These are phyloP conservation scores for Akanthomyces uredinophilus DNA, from an alignment of 2,329 filamentous ascomycete genomes.

Conservation along the genomic window DNA sequence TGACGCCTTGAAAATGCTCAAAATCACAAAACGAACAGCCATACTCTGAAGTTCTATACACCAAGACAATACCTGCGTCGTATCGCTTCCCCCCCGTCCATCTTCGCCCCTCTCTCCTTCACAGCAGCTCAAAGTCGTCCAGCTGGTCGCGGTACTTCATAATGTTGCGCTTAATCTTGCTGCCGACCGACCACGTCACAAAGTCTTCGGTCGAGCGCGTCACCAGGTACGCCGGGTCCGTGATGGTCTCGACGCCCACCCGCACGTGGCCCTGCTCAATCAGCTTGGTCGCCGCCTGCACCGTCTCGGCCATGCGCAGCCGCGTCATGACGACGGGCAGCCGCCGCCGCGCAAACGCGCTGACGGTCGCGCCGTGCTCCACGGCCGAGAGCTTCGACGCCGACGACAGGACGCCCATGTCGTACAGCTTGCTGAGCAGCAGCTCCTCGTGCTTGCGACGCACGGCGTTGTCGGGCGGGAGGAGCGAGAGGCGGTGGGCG, in stretches of 20 bases:
- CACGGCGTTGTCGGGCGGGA: conserved; percentile 72
- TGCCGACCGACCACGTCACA: conserved; percentile 91
- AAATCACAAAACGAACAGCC: not conserved
- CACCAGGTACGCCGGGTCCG: conserved; percentile 84
- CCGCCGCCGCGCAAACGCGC: conserved; percentile 76
- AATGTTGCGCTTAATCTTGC: conserved; percentile 95
- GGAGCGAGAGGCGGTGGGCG: conserved; percentile 77
- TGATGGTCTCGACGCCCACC: conserved; percentile 84
- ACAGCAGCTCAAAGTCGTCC: conserved; percentile 91
- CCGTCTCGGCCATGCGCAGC: conserved; percentile 84
- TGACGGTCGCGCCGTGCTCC: conserved; percentile 84
- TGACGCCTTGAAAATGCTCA: conserved; percentile 10
- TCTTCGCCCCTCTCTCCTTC: conserved; percentile 24
- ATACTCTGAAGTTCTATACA: not conserved
- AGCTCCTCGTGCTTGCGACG: conserved; percentile 81
- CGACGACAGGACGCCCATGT: conserved; percentile 79
- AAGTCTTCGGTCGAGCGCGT: conserved; percentile 91
- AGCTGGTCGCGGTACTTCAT: conserved; percentile 92
- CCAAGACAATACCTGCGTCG: not conserved
- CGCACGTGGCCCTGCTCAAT: conserved; percentile 93
- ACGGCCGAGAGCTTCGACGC: conserved; percentile 76
- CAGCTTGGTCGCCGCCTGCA: conserved; percentile 78
- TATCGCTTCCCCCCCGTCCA: too few species aligned
- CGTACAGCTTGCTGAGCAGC: conserved; percentile 84
- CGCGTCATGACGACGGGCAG: conserved; percentile 89